phyloP scores from a whole-genome alignment of 306 rosid genomes.

The Lotus japonicus region DNA sequence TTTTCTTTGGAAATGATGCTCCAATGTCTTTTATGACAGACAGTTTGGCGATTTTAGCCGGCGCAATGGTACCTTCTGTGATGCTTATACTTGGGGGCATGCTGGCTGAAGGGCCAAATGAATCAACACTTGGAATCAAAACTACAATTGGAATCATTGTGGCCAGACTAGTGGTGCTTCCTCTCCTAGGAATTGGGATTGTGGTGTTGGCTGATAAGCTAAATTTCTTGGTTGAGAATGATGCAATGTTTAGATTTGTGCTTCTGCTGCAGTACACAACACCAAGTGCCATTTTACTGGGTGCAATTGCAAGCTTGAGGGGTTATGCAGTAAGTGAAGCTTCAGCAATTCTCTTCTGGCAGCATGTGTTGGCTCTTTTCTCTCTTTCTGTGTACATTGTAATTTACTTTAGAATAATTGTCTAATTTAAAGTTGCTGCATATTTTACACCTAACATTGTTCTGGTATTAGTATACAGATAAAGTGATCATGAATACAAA shows the following conservation, averaged over 20 bases:
- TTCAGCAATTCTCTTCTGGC: constrained; percentile 88
- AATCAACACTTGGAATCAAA: constrained; percentile 60
- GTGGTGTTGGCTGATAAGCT: constrained; percentile 54
- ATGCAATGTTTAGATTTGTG: constrained; percentile 64
- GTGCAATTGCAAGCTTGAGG: constrained; percentile 84
- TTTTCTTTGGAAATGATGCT: constrained; percentile 60
- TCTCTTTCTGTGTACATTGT: constrained; percentile 66
- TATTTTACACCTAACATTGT: not conserved
- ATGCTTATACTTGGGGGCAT: constrained; percentile 86
- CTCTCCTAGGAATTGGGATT: constrained; percentile 63
- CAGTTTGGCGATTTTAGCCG: constrained; percentile 62
- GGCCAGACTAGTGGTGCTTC: constrained; percentile 86
- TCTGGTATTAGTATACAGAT: no score
- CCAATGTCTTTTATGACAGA: constrained; percentile 62
- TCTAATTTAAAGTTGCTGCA: constrained; percentile 21
- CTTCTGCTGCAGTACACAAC: constrained; percentile 78
- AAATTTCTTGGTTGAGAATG: constrained; percentile 44
- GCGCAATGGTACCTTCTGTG: constrained; percentile 77
- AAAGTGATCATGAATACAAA: no score
- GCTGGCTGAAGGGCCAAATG: constrained; percentile 94
- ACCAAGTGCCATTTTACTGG: constrained; percentile 83
- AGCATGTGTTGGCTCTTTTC: constrained; percentile 70
- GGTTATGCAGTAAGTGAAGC: constrained; percentile 88
- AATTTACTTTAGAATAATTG: constrained; percentile 53
- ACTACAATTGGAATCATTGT: constrained; percentile 64